A percentile compares a stretch with the other conserved stretches of the same genome.
Evolutionary conservation across 495 filamentous ascomycete species (phyloP).

Genomic region (Margaritispora aquatica): DNA sequence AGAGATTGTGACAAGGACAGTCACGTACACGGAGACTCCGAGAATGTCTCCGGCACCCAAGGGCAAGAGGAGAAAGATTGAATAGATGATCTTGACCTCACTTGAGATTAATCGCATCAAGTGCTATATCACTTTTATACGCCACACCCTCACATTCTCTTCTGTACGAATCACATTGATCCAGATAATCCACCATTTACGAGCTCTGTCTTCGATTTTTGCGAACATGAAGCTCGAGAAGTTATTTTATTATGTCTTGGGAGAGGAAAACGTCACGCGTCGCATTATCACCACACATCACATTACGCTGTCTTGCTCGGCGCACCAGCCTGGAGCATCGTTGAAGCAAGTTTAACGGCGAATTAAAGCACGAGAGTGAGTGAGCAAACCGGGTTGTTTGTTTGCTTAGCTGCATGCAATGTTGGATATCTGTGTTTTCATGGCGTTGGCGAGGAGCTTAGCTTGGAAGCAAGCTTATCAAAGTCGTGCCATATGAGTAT

Average conservation of each 20-base stretch:
- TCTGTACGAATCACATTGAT: constrained; percentile 7
- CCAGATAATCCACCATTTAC: constrained; percentile 14
- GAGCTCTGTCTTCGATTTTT: constrained; percentile 21
- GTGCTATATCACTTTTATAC: neutral
- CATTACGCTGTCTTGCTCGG: constrained; percentile 22
- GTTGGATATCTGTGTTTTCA: constrained; percentile 6
- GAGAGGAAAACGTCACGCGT: constrained; percentile 16
- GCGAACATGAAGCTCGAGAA: constrained; percentile 8
- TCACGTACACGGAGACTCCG: constrained; percentile 69
- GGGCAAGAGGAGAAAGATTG: constrained; percentile 67
- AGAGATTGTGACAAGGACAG: constrained; percentile 69
- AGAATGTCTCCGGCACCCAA: constrained; percentile 65
- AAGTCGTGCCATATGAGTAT: neutral
- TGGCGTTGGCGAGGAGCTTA: constrained; percentile 9
- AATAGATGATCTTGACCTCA: constrained; percentile 27
- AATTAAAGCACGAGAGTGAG: neutral
- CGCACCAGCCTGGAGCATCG: constrained; percentile 23
- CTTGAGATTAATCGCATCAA: neutral
- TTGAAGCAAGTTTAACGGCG: constrained; percentile 18
- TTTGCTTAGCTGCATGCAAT: neutral
- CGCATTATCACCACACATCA: constrained; percentile 7
- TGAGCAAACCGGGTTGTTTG: constrained; percentile 6
- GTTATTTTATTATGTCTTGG: neutral
- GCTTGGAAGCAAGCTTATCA: no score
- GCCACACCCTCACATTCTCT: neutral